A percentile compares a stretch with the other conserved stretches of the same genome.
phyloP scores from a whole-genome alignment of 208 protist species.

The Trypanosoma conorhini region DNA sequence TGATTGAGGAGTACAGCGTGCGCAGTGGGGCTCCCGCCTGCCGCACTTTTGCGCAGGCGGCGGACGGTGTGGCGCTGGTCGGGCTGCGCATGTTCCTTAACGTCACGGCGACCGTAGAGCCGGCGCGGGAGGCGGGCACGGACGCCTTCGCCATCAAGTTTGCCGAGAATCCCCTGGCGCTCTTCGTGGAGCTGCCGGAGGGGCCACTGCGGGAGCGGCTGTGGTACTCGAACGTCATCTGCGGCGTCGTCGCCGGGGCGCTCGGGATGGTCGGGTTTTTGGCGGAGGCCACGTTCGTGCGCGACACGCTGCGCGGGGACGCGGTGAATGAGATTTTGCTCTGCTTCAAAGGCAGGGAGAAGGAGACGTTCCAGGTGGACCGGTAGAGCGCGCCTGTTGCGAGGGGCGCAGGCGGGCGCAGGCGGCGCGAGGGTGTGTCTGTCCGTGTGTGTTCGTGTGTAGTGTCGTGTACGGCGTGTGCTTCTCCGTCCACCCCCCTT shows the following conservation, averaged over 20 bases:
- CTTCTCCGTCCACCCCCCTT: background rate
- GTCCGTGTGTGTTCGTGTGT: conserved; percentile 1
- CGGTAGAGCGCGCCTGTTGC: conserved; percentile 20
- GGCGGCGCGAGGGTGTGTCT: background rate
- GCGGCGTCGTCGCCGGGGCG: conserved; percentile 96
- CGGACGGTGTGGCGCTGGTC: conserved; percentile 94
- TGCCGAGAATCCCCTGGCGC: conserved; percentile 96
- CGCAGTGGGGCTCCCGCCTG: conserved; percentile 83
- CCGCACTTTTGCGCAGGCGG: conserved; percentile 93
- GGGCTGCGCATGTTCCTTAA: conserved; percentile 97
- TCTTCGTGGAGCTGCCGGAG: conserved; percentile 98
- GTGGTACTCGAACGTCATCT: conserved; percentile 97
- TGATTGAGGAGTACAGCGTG: conserved; percentile 98
- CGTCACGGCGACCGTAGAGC: conserved; percentile 81
- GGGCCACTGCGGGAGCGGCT: conserved; percentile 77
- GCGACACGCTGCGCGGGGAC: conserved; percentile 90
- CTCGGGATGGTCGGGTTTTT: conserved; percentile 94
- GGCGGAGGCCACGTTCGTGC: conserved; percentile 79
- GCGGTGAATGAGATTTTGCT: conserved; percentile 88
- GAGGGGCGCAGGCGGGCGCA: background rate
- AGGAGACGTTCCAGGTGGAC: conserved; percentile 80
- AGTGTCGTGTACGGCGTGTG: background rate
- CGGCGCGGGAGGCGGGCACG: conserved; percentile 69
- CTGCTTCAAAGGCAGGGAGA: conserved; percentile 73
- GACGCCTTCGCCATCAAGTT: conserved; percentile 92